Evolutionary conservation across 495 filamentous ascomycete species (phyloP), one percentile per base, ranked within the genome.

Genomic region (Podospora appendiculata): DNA sequence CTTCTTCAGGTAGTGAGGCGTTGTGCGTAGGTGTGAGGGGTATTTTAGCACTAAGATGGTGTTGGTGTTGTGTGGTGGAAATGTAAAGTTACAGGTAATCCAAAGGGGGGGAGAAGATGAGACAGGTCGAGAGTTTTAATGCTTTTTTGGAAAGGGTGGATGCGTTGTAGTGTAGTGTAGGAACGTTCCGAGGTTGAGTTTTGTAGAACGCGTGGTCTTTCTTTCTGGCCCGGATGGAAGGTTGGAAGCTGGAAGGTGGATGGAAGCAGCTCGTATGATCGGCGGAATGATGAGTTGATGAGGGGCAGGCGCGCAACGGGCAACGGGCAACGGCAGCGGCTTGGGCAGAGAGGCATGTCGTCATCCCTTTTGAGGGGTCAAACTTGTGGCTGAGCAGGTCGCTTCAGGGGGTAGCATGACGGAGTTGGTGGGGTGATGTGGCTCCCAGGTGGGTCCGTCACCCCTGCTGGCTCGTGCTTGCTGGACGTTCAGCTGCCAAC

Each of bases 361-460:
- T 65, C 62, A 65, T 65, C 55, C 36, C 50, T 47, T 52, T 50
- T 55, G 38, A 53, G 46, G 51, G 55, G 40, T 19, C 51, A 19
- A 25, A 25, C 11, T 12, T 60, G 59, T 60, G 59, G 54, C 59
- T 52, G 57, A 51, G 54, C 36, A 38, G 1, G 3, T 11, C 36
- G 13, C 9, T 10, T 10, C 9, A 38, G 36, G 36, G 36, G 36
- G 2, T 3, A 38, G 36, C 10, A 10, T 13, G 13, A 38, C 9
- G 9, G 36, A 38, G 13, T 38, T 38, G 13, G 36, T 13, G 36
- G 9, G 10, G 36, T 38, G 10, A 38, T 38, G 9, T 38, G 10
- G 13, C 36, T 25, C 25, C 25, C 13, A 4, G 13, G 36, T 38
- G 36, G 36, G 3, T 3, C 36, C 36, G 3, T 38, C 3, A 38